These are phyloP conservation scores for Ambrosiella cleistominuta DNA, from an alignment of 2,329 filamentous ascomycete species.

Conservation along the genomic window DNA sequence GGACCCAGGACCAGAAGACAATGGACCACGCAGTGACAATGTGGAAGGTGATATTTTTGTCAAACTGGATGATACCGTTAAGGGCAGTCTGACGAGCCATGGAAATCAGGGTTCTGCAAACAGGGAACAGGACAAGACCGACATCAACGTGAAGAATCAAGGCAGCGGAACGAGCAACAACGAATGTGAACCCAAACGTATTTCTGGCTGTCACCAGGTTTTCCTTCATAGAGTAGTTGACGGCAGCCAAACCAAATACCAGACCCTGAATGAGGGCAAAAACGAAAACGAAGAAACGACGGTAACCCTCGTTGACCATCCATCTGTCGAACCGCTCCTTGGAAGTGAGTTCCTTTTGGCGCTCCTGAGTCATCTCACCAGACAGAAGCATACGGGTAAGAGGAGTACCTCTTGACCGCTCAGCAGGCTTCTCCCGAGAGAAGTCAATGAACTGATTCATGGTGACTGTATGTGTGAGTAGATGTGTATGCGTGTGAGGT, in stretches of 20 bases:
- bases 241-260: conserved; percentile 63
- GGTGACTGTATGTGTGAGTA: not conserved
- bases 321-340: conserved; percentile 63
- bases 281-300: conserved; percentile 59
- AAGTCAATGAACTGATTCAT: conserved; percentile 10
- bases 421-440: conserved; percentile 24
- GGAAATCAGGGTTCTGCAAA: conserved; percentile 71
- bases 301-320: conserved; percentile 81
- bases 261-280: conserved; percentile 58
- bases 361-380: conserved; percentile 62
- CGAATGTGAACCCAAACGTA: conserved; percentile 58
- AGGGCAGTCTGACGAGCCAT: conserved; percentile 63
- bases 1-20: conserved; percentile 74
- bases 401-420: conserved; percentile 67
- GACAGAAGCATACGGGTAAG: conserved; percentile 69
- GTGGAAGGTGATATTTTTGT: conserved; percentile 81
- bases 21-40: conserved; percentile 75
- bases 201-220: conserved; percentile 47
- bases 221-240: conserved; percentile 66
- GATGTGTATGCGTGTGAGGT: not conserved
- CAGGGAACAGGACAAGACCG: conserved; percentile 60
- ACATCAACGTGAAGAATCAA: conserved; percentile 69
- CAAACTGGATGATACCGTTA: conserved; percentile 74
- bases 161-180: conserved; percentile 59
- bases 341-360: conserved; percentile 46